Evolutionary conservation across 768 basidiomycete genomes (phyloP), one percentile per base, ranked within the genome.

Genomic region (Tricholoma terreum): DNA sequence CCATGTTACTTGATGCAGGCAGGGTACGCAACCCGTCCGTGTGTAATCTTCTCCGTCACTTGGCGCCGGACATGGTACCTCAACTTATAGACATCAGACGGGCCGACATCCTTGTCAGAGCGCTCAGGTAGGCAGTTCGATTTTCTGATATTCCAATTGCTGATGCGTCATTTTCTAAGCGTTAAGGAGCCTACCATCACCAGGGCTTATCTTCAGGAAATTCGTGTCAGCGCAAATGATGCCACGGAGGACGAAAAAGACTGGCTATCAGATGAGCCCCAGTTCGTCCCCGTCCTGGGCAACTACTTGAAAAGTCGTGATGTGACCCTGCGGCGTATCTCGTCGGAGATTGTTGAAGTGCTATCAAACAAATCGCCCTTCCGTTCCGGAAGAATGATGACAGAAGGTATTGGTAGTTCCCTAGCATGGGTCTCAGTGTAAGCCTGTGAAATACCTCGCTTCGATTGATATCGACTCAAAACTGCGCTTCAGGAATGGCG

Each of bases 321-420:
- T 58, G 34, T 51, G 27, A 40, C 48, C 6, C 34, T 58, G 43
- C 59, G 61, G 5, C 53, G 59, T 31, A 50, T 50, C 24, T 54
- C 63, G 5, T 62, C 59, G 12, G 59, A 57, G 33, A 62, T 65
- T 17, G 52, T 63, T 15, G 27, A 58, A 45, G 40, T 65, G 4
- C 52, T 63, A 27, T 58, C 63, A 14, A 51, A 61, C 22, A 54
- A 48, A 19, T 65, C 61, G 36, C n/a, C 58, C n/a, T 35, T 30
- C 36, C 61, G 63, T n/a, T 60, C 61, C 27, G 63, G 57, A 50
- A 50, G 43, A 51, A 57, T 62, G 27, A 60, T 65, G 63, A 59
- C 45, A 52, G 59, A 62, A 46, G 61, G 63, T 30, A 63, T 65
- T 22, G 63, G 59, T 34, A 45, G 40, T 31, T 63, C 60, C 36